Conservation (phyloP, 352 stramenopile genomes). For the Plasmopara muralis region DNA sequence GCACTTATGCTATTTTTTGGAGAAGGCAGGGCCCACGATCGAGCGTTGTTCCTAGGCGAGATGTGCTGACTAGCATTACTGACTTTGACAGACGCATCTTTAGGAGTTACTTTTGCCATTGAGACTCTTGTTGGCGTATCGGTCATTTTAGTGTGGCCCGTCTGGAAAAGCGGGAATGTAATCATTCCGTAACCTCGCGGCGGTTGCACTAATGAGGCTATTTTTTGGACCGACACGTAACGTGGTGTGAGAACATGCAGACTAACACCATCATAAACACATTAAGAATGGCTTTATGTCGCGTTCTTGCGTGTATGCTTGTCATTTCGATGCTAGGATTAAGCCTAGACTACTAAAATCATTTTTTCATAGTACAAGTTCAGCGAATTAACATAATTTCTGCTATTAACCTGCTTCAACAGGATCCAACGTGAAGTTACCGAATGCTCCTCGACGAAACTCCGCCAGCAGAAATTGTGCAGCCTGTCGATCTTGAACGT, state of each 20-base stretch:
- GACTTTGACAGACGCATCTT: slow-evolving; percentile 28
- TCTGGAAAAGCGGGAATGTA: slow-evolving; percentile 69
- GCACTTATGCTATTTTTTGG: slow-evolving; percentile 14
- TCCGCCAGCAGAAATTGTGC: slow-evolving; percentile 66
- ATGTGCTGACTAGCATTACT: slow-evolving; percentile 17
- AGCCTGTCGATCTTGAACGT: slow-evolving; percentile 58
- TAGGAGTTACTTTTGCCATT: slow-evolving; percentile 76
- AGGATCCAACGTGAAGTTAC: slow-evolving; percentile 76
- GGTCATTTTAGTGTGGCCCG: slow-evolving; percentile 69
- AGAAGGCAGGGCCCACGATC: slow-evolving; percentile 6
- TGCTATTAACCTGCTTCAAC: slow-evolving; percentile 16
- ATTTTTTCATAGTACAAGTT: not conserved
- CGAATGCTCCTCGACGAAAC: slow-evolving; percentile 71
- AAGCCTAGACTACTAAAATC: not conserved
- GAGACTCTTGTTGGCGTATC: slow-evolving; percentile 43
- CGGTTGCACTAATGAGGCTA: slow-evolving; percentile 11
- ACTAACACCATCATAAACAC: not conserved
- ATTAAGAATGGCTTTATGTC: not conserved
- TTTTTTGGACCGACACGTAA: slow-evolving; percentile 2
- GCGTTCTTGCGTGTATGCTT: too few relatives aligned
- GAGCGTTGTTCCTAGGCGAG: slow-evolving; percentile 3
- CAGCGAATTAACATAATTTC: too few relatives aligned
- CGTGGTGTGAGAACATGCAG: too few relatives aligned
- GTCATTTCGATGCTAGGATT: too few relatives aligned
- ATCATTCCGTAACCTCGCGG: slow-evolving; percentile 36